These are phyloP conservation scores for Backusella liffmaniae DNA, from an alignment of 192 early-diverging fungal genomes.

Conservation along the genomic window DNA sequence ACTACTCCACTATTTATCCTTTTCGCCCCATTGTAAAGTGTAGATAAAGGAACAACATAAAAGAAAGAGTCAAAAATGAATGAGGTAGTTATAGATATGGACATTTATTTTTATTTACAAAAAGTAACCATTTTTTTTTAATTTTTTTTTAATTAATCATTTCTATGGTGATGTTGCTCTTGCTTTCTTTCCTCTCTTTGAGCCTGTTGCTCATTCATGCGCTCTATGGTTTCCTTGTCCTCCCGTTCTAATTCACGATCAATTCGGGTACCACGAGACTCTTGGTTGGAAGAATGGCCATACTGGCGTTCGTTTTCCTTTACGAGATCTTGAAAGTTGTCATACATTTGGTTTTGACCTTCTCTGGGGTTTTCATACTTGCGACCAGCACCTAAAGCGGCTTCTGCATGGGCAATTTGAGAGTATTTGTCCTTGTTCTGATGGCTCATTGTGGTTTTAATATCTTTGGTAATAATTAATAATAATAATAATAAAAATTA, in stretches of 20 bases:
- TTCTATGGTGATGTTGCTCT: not conserved
- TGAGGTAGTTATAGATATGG: not conserved
- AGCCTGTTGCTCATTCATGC: not conserved
- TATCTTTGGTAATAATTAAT: not conserved
- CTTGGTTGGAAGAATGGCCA: not conserved
- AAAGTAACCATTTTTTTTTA: not conserved
- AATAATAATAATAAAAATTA: not conserved
- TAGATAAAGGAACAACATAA: not conserved
- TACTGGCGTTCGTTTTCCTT: conserved; percentile 14
- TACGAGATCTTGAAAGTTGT: conserved; percentile 8
- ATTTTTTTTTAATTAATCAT: not conserved
- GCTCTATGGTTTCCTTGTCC: conserved; percentile 12
- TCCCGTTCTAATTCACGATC: conserved; percentile 17
- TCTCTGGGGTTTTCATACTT: conserved; percentile 15
- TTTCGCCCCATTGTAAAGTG: not conserved
- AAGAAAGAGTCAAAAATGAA: not conserved
- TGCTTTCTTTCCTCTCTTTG: conserved; percentile 9
- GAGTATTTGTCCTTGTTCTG: not conserved
- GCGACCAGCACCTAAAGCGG: conserved; percentile 19
- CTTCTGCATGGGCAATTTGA: conserved; percentile 20
- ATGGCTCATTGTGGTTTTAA: not conserved
- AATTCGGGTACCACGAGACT: conserved; percentile 18
- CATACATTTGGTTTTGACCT: conserved; percentile 25
- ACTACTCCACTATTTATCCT: not conserved
- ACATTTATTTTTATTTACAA: not conserved